These are phyloP conservation scores for Leucocoprinus leucothites DNA, from an alignment of 768 basidiomycete genomes.

Conservation along the genomic window DNA sequence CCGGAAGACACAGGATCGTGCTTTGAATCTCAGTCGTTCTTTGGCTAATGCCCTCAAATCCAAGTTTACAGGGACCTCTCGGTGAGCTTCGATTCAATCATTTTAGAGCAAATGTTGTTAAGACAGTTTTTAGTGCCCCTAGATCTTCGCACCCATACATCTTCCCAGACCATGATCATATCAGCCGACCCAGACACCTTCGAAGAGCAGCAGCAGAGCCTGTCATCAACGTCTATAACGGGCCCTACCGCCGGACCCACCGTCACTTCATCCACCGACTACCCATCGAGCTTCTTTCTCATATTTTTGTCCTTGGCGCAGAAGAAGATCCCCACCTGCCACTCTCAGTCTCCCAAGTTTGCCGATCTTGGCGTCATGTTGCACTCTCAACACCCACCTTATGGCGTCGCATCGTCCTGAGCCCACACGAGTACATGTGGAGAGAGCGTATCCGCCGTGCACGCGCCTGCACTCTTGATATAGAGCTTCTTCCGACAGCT, in stretches of 20 bases:
- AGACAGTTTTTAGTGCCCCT: neutral
- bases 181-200: conserved; percentile 35
- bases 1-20: conserved; percentile 45
- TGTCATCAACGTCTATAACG: conserved; percentile 5
- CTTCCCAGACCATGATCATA: conserved; percentile 15
- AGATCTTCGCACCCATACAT: conserved; percentile 3
- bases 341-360: conserved; percentile 65
- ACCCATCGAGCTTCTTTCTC: conserved; percentile 61
- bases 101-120: neutral
- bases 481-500: conserved; percentile 42
- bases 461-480: conserved; percentile 57
- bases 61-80: conserved; percentile 14
- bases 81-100: neutral
- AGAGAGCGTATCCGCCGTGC: conserved; percentile 58
- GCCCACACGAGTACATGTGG: conserved; percentile 55
- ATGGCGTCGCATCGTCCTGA: conserved; percentile 60
- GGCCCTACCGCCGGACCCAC: conserved; percentile 16
- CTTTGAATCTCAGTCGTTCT: conserved; percentile 46
- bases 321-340: conserved; percentile 56
- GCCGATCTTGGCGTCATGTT: conserved; percentile 59
- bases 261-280: conserved; percentile 54
- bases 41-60: conserved; percentile 46
- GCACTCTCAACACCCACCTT: conserved; percentile 57
- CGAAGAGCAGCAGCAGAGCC: conserved; percentile 26
- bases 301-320: conserved; percentile 61